These are phyloP conservation scores for Phytophthora fragariae DNA, from an alignment of 352 stramenopile species.

Conservation along the genomic window DNA sequence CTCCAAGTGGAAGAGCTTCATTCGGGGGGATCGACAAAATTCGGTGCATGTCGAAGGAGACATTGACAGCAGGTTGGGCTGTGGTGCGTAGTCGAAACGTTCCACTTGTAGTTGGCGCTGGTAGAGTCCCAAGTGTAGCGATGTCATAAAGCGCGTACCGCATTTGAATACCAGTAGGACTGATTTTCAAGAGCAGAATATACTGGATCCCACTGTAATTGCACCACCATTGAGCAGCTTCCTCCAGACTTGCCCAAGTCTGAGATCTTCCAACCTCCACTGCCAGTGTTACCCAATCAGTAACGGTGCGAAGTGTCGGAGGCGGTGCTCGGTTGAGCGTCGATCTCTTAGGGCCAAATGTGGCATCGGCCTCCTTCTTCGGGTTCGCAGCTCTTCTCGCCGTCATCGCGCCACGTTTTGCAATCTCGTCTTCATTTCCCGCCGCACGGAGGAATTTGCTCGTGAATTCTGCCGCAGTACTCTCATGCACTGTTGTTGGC, in stretches of 20 bases:
- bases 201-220: constrained; percentile 22
- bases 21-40: neutral
- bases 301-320: constrained; percentile 8
- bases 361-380: neutral
- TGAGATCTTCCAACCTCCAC: constrained; percentile 1
- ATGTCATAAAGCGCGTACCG: constrained; percentile 15
- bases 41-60: constrained; percentile 14
- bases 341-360: neutral
- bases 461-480: constrained; percentile 8
- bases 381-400: constrained; percentile 6
- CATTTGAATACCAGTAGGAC: constrained; percentile 4
- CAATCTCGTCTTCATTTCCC: constrained; percentile 19
- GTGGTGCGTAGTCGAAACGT: constrained; percentile 3
- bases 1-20: neutral
- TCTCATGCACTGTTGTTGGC: constrained; percentile 19
- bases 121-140: neutral
- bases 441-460: constrained; percentile 10
- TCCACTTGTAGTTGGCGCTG: constrained; percentile 11
- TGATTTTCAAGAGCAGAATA: constrained; percentile 23
- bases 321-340: constrained; percentile 14
- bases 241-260: neutral
- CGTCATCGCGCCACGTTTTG: constrained; percentile 11
- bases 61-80: constrained; percentile 14
- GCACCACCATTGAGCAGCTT: constrained; percentile 12
- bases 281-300: constrained; percentile 10